These are phyloP conservation scores for Anthostomella pinea DNA, from an alignment of 2,329 filamentous ascomycete species.

Conservation along the genomic window DNA sequence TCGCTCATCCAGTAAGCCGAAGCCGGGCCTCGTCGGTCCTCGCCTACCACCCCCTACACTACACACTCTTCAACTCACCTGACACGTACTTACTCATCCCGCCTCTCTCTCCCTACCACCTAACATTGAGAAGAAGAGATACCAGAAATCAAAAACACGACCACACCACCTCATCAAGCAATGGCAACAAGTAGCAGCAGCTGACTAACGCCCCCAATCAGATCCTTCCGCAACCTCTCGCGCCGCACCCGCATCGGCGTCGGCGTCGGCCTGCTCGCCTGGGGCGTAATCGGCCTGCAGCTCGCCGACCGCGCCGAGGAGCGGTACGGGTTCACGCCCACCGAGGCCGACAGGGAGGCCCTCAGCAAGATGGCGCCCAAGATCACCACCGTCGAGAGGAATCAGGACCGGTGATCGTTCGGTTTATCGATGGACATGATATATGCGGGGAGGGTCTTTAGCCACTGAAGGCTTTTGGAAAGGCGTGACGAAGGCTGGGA, in stretches of 20 bases:
- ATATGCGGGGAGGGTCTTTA: no score
- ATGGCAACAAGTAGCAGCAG: background rate
- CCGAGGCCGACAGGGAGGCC: constrained; percentile 68
- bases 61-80: constrained; percentile 2
- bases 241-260: constrained; percentile 68
- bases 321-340: constrained; percentile 67
- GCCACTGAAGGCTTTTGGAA: no score
- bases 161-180: background rate
- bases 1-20: constrained; percentile 20
- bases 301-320: constrained; percentile 71
- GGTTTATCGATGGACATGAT: no score
- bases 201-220: constrained; percentile 29
- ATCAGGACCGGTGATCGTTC: no score
- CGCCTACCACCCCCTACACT: constrained; percentile 5
- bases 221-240: constrained; percentile 69
- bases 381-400: constrained; percentile 57
- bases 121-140: no score
- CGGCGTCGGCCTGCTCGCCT: constrained; percentile 72
- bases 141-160: no score
- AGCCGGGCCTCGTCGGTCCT: constrained; percentile 2
- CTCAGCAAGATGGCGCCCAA: constrained; percentile 61
- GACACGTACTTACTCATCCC: no score
- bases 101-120: no score
- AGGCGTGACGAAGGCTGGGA: no score
- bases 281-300: constrained; percentile 72